Conservation (phyloP, 441 rosid genomes). For the Isatis lusitanica region DNA sequence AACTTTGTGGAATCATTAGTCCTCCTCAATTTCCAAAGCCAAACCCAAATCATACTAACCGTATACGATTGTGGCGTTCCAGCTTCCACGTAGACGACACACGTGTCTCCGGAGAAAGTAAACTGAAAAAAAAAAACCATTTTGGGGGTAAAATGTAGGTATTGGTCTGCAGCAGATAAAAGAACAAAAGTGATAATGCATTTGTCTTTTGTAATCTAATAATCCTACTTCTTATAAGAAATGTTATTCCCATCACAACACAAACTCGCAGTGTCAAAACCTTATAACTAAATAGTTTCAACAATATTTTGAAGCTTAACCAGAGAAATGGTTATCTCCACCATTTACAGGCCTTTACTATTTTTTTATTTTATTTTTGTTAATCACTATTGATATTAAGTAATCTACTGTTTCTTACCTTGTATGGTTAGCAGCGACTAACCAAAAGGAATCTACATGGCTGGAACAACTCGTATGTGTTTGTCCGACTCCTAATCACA, state of each 20-base stretch:
- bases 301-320: not conserved
- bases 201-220: not conserved
- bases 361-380: too few relatives aligned
- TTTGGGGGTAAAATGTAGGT: too few relatives aligned
- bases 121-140: not conserved
- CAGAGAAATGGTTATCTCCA: not conserved
- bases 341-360: not conserved
- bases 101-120: slow-evolving; percentile 7
- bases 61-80: slow-evolving; percentile 20
- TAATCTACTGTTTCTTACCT: not conserved
- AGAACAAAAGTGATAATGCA: not conserved
- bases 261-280: not conserved
- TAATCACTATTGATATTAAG: too few relatives aligned
- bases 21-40: not conserved
- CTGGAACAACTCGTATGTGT: not conserved
- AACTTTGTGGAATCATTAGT: slow-evolving; percentile 1
- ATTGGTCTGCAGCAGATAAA: too few relatives aligned
- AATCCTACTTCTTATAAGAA: not conserved
- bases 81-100: slow-evolving; percentile 29
- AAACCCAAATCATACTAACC: not conserved
- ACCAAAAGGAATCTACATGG: not conserved
- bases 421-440: not conserved
- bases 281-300: too few relatives aligned
- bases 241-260: not conserved
- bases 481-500: not conserved